Base-by-base conservation (phyloP, 2,329 filamentous ascomycete genomes). In the Arthrobotrys conoides region DNA sequence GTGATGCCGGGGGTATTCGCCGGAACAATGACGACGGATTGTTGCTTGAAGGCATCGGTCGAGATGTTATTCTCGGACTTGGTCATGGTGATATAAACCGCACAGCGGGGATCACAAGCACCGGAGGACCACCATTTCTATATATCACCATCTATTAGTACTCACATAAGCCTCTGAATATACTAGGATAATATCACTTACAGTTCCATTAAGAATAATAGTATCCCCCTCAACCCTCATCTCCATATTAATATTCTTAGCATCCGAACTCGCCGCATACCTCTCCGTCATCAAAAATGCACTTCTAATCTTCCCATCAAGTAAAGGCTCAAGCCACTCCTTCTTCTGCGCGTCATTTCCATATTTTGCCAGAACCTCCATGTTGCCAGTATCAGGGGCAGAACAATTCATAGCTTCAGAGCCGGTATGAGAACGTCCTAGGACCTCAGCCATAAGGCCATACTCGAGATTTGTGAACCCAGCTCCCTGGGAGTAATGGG, bases 61-160 rank as follows among this genome's bases (percentile, higher is more conserved):
- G 75, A 72, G 41, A 65, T 72, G 68, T 78, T 72, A 22, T 68
- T 64, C 36, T 72, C 75, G 6, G 75, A 69, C 88, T 98, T 97
- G 86, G 93, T 96, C 92, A 99, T 97, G 82, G 97, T 94, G 80
- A 99, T 91, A 87, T 97, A 98, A 84, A 99, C 87, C 85, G 92
- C 89, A 88, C 96, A 99, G 82, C 95, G 90, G 75, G 92, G 92
- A 86, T 99, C 96, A 75, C 96, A 96, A 18, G 94, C 94, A 81
- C 96, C 96, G 80, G 93, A 97, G 30, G 93, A 97, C 96, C 96
- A 99, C 96, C 96, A 99, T 93, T 99, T 99, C 90, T 95, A 80
- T 12, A 20, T 6, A 9, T 1, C 5, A 41, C 30, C n/a, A 14
- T 44, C 38, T 38, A n/a, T 66, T 51, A 71, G 27, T 36, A 41